A percentile compares a stretch with the other conserved stretches of the same genome.
Evolutionary conservation across 73 alveolate species (phyloP).

Genomic region (Symbiodinium pilosum): DNA sequence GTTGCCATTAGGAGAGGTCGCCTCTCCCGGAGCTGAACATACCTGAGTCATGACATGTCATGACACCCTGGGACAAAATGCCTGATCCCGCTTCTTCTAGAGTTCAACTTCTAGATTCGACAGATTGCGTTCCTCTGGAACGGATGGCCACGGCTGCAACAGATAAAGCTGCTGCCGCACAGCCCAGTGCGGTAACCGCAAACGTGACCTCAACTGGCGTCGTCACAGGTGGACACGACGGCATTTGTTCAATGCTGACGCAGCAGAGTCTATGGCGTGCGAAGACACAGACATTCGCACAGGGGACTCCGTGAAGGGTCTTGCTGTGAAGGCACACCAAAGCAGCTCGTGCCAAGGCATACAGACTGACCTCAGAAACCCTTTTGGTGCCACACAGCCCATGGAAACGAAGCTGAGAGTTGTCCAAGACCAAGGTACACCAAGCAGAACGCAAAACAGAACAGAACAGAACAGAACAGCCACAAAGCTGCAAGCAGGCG

Average conservation of each 20-base stretch:
- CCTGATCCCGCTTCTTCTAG: too few species aligned
- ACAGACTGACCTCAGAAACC: not conserved
- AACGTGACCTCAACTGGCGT: conserved; percentile 23
- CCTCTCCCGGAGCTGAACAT: not conserved
- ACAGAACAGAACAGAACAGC: too few species aligned
- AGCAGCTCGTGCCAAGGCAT: conserved; percentile 58
- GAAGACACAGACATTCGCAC: not conserved
- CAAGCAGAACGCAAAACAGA: too few species aligned
- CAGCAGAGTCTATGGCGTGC: too few species aligned
- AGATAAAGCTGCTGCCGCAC: conserved; percentile 9
- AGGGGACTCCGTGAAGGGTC: not conserved
- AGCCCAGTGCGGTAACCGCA: conserved; percentile 44
- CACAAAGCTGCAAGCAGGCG: too few species aligned
- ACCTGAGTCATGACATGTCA: too few species aligned
- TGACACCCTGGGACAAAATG: too few species aligned
- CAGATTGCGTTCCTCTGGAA: conserved; percentile 20
- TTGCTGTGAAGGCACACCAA: not conserved
- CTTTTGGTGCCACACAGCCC: too few species aligned
- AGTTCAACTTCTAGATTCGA: not conserved
- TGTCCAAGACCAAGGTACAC: too few species aligned
- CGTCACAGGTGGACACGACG: too few species aligned
- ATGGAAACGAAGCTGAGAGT: too few species aligned
- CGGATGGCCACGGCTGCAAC: conserved; percentile 45
- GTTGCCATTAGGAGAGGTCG: not conserved
- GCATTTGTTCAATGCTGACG: too few species aligned